Evolutionary conservation across 352 stramenopile genomes (phyloP), one percentile per base, ranked within the genome.

Genomic region (Globisporangium splendens): DNA sequence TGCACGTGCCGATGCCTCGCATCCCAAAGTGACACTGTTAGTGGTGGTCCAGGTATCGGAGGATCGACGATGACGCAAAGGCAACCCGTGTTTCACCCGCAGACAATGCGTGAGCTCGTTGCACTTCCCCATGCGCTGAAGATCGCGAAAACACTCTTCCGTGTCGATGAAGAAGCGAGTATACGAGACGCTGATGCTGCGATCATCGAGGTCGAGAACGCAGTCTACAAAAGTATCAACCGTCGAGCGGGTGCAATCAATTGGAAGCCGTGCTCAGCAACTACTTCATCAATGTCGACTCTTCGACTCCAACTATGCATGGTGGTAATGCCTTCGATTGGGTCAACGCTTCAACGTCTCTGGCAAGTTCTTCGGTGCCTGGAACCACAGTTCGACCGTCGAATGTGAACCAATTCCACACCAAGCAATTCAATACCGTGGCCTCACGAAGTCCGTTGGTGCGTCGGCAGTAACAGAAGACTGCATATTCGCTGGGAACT

Each of bases 361-460:
- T 8, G 20, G 15, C 17, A 6, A 44, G 35, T 18, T n/a, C 18
- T 8, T 12, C 46, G 5, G 35, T 46, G 31, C 33, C 61, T 3
- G 38, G 43, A 3, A 48, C 59, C 3, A 66, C 80, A 46, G 17
- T 73, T 21, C 69, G 80, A 0, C 57, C 80, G 8, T 72, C 76
- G 8, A 90, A 88, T 56, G 59, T 62, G 49, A 83, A 78, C 56
- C 80, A 86, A 35, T 87, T 88, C 67, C 80, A 90, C 56, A 54
- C 63, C 0, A 81, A 69, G 18, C 70, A 77, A 33, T 85, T 79
- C 65, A 82, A 86, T 38, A 39, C 56, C 3, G 70, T 65, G 14
- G 74, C 76, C 3, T 13, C 80, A 2, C 68, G 77, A 6, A 90
- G 80, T 50, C 77, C 80, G 5, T 50, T 81, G 10, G 67, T 84